phyloP scores from a whole-genome alignment of 78 protist species.

The Paratrimastix pyriformis region DNA sequence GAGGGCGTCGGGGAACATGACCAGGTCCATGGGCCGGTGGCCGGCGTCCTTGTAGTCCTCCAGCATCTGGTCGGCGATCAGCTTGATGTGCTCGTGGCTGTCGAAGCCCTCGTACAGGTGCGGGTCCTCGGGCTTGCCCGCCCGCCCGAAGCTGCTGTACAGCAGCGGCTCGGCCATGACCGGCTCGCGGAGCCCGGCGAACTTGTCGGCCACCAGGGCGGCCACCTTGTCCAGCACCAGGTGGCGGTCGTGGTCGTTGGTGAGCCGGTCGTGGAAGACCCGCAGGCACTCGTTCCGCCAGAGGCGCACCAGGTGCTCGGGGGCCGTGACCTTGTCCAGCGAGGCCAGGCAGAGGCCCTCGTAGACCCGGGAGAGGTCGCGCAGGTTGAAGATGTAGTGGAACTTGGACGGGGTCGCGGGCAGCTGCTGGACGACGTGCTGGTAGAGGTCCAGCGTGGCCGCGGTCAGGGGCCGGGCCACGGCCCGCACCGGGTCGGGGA shows the following conservation, averaged over 20 bases:
- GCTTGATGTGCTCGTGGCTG: constrained; percentile 17
- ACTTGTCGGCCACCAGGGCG: constrained; percentile 1
- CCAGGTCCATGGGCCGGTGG: constrained; percentile 47
- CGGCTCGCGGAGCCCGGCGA: background rate
- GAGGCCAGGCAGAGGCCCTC: constrained; percentile 32
- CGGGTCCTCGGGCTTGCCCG: constrained; percentile 12
- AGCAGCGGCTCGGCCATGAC: constrained; percentile 34
- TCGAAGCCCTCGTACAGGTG: constrained; percentile 52
- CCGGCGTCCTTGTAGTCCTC: constrained; percentile 46
- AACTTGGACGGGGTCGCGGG: constrained; percentile 36
- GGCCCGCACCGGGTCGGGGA: background rate
- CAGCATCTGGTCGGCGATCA: constrained; percentile 35
- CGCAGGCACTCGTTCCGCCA: constrained; percentile 27
- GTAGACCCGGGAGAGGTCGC: constrained; percentile 42
- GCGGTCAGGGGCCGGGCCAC: background rate
- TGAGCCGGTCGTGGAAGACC: constrained; percentile 29
- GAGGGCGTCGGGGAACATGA: constrained; percentile 68
- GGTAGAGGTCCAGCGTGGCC: constrained; percentile 26
- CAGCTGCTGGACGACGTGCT: background rate
- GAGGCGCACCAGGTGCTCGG: constrained; percentile 1
- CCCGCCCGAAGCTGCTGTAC: constrained; percentile 47
- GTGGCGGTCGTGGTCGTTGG: constrained; percentile 28
- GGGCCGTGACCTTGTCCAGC: constrained; percentile 17
- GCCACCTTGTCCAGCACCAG: constrained; percentile 22
- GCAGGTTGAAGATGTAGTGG: constrained; percentile 43